A percentile compares a stretch with the other conserved stretches of the same genome.
phyloP scores from a whole-genome alignment of 352 stramenopile genomes.

The Phytophthora sp. region DNA sequence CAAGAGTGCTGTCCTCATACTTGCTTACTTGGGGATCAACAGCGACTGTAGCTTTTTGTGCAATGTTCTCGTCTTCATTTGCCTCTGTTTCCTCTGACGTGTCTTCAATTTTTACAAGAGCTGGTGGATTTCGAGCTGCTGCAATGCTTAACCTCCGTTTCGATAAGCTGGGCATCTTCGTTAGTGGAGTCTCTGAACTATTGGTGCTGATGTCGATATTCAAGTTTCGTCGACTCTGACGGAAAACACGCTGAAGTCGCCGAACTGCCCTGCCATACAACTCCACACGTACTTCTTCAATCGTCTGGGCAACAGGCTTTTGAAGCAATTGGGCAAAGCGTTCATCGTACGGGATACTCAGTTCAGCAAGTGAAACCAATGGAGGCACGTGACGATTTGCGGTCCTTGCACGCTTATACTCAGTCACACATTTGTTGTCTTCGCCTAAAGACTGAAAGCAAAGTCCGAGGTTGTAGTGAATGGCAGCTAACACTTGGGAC shows the following conservation, averaged over 20 bases:
- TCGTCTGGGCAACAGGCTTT: conserved; percentile 49
- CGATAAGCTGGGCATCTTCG: conserved; percentile 27
- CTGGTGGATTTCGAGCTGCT: conserved; percentile 14
- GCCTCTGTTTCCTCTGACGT: conserved; percentile 1
- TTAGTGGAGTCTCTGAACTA: background rate
- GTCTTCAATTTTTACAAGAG: conserved; percentile 23
- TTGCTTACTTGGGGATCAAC: conserved; percentile 12
- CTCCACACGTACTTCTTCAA: conserved; percentile 64
- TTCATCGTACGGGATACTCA: conserved; percentile 50
- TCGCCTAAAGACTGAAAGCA: conserved; percentile 65
- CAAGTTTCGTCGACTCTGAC: conserved; percentile 38
- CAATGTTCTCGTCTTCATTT: background rate
- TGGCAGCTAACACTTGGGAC: conserved; percentile 53
- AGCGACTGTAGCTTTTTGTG: conserved; percentile 6
- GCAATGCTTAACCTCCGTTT: conserved; percentile 17
- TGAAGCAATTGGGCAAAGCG: conserved; percentile 51
- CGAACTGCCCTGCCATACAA: conserved; percentile 68
- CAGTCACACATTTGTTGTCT: conserved; percentile 48
- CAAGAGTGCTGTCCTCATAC: conserved; percentile 10
- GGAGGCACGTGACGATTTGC: conserved; percentile 65
- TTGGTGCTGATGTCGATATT: conserved; percentile 6
- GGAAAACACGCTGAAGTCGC: conserved; percentile 70
- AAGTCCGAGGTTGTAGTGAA: conserved; percentile 65
- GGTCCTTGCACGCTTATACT: conserved; percentile 75
- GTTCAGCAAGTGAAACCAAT: conserved; percentile 46